Conservation (phyloP, 2,329 filamentous ascomycete genomes). For the Diplodia intermedia region DNA sequence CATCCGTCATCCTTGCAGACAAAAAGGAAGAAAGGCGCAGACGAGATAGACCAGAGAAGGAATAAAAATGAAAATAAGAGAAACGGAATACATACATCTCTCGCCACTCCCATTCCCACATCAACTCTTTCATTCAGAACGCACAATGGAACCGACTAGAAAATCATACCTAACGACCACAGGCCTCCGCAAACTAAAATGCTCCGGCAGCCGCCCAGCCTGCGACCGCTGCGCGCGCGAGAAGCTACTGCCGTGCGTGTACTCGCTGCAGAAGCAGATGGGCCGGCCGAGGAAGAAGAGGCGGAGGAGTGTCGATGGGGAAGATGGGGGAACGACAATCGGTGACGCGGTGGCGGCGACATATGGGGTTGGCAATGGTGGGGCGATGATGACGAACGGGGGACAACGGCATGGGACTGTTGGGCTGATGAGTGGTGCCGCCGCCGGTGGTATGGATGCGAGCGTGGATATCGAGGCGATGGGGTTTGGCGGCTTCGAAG, state of each 20-base stretch:
- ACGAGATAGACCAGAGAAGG: too few species aligned
- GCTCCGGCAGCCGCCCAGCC: conserved; percentile 51
- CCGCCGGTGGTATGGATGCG: neutral
- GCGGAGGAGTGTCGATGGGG: conserved; percentile 22
- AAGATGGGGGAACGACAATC: neutral
- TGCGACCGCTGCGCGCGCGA: conserved; percentile 55
- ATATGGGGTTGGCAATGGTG: neutral
- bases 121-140: too few species aligned
- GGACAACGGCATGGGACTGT: neutral
- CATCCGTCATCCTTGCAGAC: too few species aligned
- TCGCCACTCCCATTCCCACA: too few species aligned
- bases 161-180: neutral
- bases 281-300: conserved; percentile 60
- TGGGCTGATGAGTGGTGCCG: neutral
- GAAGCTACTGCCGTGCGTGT: conserved; percentile 50
- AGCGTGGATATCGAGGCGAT: neutral
- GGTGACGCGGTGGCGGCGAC: neutral
- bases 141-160: too few species aligned
- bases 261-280: conserved; percentile 58
- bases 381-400: neutral
- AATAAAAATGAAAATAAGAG: too few species aligned
- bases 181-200: conserved; percentile 59
- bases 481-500: conserved; percentile 21
- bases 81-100: too few species aligned
- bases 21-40: too few species aligned